These are phyloP conservation scores for Talaromyces albobiverticillius DNA, from an alignment of 2,329 filamentous ascomycete genomes.

Conservation along the genomic window DNA sequence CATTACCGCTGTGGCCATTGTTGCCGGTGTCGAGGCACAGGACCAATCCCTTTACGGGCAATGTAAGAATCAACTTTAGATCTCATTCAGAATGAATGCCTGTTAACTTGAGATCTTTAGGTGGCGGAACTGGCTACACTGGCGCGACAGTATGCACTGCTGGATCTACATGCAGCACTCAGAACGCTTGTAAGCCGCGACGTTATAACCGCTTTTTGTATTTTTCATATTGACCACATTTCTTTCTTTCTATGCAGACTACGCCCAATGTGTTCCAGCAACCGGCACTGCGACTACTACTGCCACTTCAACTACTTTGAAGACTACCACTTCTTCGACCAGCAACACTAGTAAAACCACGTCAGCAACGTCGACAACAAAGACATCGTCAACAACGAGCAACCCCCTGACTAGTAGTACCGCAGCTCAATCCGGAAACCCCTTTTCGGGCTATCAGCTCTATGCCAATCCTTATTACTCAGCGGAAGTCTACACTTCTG, in stretches of 20 bases:
- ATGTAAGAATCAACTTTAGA: neutral
- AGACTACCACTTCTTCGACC: conserved; percentile 1
- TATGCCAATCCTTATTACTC: conserved; percentile 55
- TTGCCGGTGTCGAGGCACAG: conserved; percentile 7
- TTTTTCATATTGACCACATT: neutral
- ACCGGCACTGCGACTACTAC: conserved; percentile 3
- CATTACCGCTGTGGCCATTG: neutral
- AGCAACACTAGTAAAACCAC: neutral
- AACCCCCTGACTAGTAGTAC: conserved; percentile 17
- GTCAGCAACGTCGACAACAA: conserved; percentile 13
- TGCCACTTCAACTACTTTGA: conserved; percentile 5
- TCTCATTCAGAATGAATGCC: neutral
- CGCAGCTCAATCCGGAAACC: conserved; percentile 44
- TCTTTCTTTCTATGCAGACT: neutral
- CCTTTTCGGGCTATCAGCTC: conserved; percentile 49
- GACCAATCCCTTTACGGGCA: conserved; percentile 7
- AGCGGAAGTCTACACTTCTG: conserved; percentile 52
- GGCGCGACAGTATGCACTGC: conserved; percentile 6
- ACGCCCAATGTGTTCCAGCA: conserved; percentile 9
- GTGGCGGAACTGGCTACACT: conserved; percentile 1
- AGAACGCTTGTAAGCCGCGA: conserved; percentile 6
- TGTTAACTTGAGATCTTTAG: neutral
- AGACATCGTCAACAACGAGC: conserved; percentile 17
- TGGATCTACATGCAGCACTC: conserved; percentile 4
- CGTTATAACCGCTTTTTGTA: too few species aligned